Base-by-base conservation (phyloP, 352 stramenopile species). In the Elongisporangium undulatum region DNA sequence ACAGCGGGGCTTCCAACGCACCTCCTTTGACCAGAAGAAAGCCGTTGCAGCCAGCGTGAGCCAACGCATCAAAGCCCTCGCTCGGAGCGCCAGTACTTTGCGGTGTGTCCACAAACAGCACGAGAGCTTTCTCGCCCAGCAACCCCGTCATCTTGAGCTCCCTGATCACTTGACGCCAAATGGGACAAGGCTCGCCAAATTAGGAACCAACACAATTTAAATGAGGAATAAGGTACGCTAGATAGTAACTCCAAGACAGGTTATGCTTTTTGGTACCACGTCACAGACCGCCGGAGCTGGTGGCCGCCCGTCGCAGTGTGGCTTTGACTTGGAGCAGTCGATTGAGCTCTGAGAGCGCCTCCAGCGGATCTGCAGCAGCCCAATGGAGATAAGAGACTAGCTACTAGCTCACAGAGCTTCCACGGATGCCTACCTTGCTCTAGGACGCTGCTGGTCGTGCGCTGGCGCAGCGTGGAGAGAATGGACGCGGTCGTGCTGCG, bases 301-400 rank as follows among this genome's bases (percentile, higher is more conserved):
- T 71, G 24, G 58, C 66, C 7, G 62, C 68, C 13, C 69, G 53
- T 20, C 74, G 64, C 17, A 86, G 57, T 29, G 69, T 74, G 45
- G 74, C 77, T 57, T 86, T 86, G 57, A 82, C 72, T n/a, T 69
- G 75, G 5, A 86, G 62, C 50, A 86, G 51, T 13, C 77, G 71
- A 51, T 83, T 86, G 29, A 86, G 69, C 52, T 86, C 77, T 3
- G 77, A 84, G 10, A 86, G 65, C 49, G 69, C 77, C 41, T 86
- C 70, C 4, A 84, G 56, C 2, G 77, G 72, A 59, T 86, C 76
- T 71, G 61, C 7, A 59, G 49, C 24, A 38, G 20, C 58, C 23
- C 48, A 19, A 53, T 23, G 7, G 22, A 50, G 8, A 10, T 19
- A 10, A 41, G 29, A 58, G 29, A 15, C 29, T 13, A 41, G 29